Base-by-base conservation (phyloP, 2,329 filamentous ascomycete genomes). In the Orbilia javanica region DNA sequence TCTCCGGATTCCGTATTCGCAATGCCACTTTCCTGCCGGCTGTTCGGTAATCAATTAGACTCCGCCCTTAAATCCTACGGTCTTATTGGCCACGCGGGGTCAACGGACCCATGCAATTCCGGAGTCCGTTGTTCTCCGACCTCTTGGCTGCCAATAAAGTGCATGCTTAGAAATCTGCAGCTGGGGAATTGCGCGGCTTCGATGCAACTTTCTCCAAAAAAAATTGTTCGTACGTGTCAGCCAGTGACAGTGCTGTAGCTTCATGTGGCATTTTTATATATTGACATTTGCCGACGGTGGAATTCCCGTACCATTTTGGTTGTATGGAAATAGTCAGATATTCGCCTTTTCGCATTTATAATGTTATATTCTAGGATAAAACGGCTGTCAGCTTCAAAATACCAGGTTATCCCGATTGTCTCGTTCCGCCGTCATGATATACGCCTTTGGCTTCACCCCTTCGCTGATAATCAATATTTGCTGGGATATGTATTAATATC, bases 141-240 rank as follows among this genome's bases (percentile, higher is more conserved):
- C 48, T 13, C 48, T 64, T 42, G 42, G 34, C 67, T 46, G 39
- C 20, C 67, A 63, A 70, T 52, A 8, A 42, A 18, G 6, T 48
- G 4, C 13, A 20, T 73, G 69, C 69, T 73, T 73, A 73, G 69
- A 73, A 73, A 73, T 73, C 60, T 53, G 62, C 20, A 31, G 15
- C 31, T 48, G 50, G 68, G 18, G 46, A 73, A 65, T 65, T 65
- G 69, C 69, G 69, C 25, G 60, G 69, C 69, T 71, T 63, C 31
- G 50, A 68, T 68, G 50, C 31, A 34, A 15, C 31, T 20, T 36
- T 20, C 13, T 34, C 11, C 7, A 42, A 44, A 27, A 15, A 27
- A 8, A 13, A 29, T 53, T 53, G n/a, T 64, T 42, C 36, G 25
- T 44, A n/a, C 2, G 29, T 18, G 57, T 60, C n/a, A n/a, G n/a